These are phyloP conservation scores for Hericium erinaceus DNA, from an alignment of 768 basidiomycete species.

Conservation along the genomic window DNA sequence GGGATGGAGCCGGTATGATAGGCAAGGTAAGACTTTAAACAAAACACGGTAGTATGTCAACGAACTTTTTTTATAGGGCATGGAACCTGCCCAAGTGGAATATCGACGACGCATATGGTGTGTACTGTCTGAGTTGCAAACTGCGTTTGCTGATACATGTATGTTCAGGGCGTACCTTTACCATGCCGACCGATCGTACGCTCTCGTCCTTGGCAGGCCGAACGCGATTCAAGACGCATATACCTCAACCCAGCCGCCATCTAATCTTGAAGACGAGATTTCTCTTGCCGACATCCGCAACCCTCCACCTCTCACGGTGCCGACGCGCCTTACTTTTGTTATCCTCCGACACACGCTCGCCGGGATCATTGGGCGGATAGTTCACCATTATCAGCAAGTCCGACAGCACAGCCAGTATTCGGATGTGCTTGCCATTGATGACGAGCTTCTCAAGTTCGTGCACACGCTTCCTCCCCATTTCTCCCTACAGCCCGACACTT, in stretches of 20 bases:
- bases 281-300: constrained; percentile 35
- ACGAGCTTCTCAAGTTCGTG: constrained; percentile 73
- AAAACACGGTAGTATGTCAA: not conserved
- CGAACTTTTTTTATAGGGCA: constrained; percentile 35
- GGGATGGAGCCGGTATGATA: constrained; percentile 80
- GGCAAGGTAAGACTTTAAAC: constrained; percentile 15
- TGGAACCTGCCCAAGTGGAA: constrained; percentile 72
- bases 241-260: constrained; percentile 70
- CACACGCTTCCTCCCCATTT: constrained; percentile 72
- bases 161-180: constrained; percentile 72
- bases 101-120: constrained; percentile 89
- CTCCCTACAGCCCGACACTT: constrained; percentile 64
- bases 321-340: constrained; percentile 81
- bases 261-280: constrained; percentile 61
- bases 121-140: constrained; percentile 5
- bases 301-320: constrained; percentile 51
- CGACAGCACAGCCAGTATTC: constrained; percentile 69
- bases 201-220: constrained; percentile 84
- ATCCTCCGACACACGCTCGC: constrained; percentile 80
- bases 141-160: not conserved
- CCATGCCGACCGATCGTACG: constrained; percentile 90
- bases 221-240: constrained; percentile 86
- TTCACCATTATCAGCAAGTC: constrained; percentile 89
- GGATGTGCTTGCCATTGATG: constrained; percentile 75
- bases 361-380: constrained; percentile 79